Percentiles rank a stretch among this genome's conserved stretches.
phyloP scores from a whole-genome alignment of 1,284 basidiomycete genomes.

The Quambalaria eucalypti region DNA sequence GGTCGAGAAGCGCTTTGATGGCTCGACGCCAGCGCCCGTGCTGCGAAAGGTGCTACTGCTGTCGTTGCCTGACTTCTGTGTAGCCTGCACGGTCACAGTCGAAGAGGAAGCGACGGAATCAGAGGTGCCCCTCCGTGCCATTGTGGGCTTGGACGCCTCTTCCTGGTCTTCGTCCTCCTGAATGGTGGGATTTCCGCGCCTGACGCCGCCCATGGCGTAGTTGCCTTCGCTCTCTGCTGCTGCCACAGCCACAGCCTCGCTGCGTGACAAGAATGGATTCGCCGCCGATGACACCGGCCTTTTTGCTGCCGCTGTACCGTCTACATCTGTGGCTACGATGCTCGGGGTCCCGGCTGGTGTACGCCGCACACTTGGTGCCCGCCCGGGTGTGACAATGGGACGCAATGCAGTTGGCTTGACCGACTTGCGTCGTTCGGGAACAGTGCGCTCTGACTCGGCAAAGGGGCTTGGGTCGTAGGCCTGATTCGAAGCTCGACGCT shows the following conservation, averaged over 20 bases:
- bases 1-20: not conserved
- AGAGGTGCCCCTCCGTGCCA: not conserved
- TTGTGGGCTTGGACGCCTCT: not conserved
- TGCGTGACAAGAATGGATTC: not conserved
- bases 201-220: not conserved
- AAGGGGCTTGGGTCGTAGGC: not conserved
- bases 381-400: conserved; percentile 10
- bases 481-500: not conserved
- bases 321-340: not conserved
- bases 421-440: not conserved
- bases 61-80: not conserved
- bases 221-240: not conserved
- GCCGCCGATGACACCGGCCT: not conserved
- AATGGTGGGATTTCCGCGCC: not conserved
- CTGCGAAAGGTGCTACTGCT: not conserved
- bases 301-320: not conserved
- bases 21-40: not conserved
- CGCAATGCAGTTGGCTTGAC: conserved; percentile 4
- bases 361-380: conserved; percentile 2
- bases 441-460: not conserved
- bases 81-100: not conserved
- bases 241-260: not conserved
- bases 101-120: not conserved
- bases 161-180: not conserved
- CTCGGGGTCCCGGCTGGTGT: not conserved